Percentiles rank a stretch among this genome's conserved stretches.
Conservation (phyloP, 2,329 filamentous ascomycete genomes). For the Chaetomium strumarium region DNA sequence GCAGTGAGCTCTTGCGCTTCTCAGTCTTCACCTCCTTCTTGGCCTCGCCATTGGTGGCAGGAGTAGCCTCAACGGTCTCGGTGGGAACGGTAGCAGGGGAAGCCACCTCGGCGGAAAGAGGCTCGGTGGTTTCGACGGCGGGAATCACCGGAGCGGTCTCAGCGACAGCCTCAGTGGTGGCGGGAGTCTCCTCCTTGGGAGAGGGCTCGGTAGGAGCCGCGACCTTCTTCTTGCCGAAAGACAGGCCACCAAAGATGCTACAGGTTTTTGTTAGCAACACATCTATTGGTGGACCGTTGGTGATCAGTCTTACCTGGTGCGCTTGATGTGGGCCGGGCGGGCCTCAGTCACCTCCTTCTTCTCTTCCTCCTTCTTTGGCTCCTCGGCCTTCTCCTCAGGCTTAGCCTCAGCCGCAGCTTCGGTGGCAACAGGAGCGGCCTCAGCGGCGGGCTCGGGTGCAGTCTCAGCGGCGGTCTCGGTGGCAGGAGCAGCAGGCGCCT, state of each 20-base stretch:
- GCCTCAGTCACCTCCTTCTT: constrained; percentile 6
- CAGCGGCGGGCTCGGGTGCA: constrained; percentile 33
- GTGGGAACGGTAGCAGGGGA: constrained; percentile 41
- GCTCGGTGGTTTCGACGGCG: constrained; percentile 51
- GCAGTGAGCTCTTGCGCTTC: constrained; percentile 76
- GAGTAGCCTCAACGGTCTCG: constrained; percentile 42
- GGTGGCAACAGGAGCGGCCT: constrained; percentile 23
- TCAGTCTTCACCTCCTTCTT: constrained; percentile 61
- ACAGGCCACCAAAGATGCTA: constrained; percentile 51
- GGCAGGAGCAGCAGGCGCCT: constrained; percentile 29
- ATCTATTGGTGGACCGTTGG: not conserved
- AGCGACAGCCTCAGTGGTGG: constrained; percentile 36
- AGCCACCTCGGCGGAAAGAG: constrained; percentile 49
- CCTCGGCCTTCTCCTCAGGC: constrained; percentile 8
- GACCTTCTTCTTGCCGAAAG: constrained; percentile 53
- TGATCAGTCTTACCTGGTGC: constrained; percentile 40
- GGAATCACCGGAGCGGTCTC: constrained; percentile 55
- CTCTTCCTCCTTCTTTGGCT: constrained; percentile 12
- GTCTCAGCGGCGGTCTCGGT: constrained; percentile 31
- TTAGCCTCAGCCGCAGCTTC: constrained; percentile 37
- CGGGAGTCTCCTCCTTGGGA: constrained; percentile 39
- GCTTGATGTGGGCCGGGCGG: constrained; percentile 43
- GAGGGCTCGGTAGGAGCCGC: constrained; percentile 38
- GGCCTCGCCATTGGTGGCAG: constrained; percentile 45
- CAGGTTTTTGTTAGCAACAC: constrained; percentile 16